Conservation (phyloP, 1,139 yeast species). For the Debaryomycetaceae sp. region DNA sequence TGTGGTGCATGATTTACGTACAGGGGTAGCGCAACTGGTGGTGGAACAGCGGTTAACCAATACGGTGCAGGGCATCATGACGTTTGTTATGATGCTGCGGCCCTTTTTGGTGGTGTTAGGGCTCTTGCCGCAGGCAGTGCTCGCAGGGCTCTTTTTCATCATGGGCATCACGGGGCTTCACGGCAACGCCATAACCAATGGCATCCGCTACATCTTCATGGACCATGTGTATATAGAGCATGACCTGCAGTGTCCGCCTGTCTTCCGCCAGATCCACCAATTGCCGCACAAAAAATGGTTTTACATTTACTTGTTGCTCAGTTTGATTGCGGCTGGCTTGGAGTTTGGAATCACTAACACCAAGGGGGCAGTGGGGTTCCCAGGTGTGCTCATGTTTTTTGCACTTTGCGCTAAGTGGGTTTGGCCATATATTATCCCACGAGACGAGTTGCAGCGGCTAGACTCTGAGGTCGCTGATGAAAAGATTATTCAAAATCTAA, state of each 20-base stretch:
- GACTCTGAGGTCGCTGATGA: constrained; percentile 76
- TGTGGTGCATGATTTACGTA: constrained; percentile 50
- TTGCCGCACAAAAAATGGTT: constrained; percentile 46
- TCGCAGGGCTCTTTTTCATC: constrained; percentile 87
- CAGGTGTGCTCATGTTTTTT: constrained; percentile 61
- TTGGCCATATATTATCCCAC: constrained; percentile 63
- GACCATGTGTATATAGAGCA: constrained; percentile 45
- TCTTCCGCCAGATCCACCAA: constrained; percentile 28
- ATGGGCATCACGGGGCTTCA: constrained; percentile 86
- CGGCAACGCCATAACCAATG: constrained; percentile 58
- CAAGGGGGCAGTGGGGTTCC: constrained; percentile 91
- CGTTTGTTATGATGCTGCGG: constrained; percentile 83
- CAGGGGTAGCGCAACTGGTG: constrained; percentile 48
- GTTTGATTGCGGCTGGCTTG: constrained; percentile 64
- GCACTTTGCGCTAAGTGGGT: constrained; percentile 65
- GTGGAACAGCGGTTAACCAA: constrained; percentile 90
- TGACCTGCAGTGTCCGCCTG: constrained; percentile 33
- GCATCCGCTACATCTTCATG: constrained; percentile 61
- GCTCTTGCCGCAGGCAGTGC: constrained; percentile 87
- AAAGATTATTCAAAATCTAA: constrained; percentile 30
- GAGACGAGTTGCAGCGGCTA: constrained; percentile 53
- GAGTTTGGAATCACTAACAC: constrained; percentile 87
- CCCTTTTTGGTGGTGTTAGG: constrained; percentile 81
- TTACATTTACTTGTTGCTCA: constrained; percentile 50
- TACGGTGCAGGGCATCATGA: constrained; percentile 76